A percentile compares a stretch with the other conserved stretches of the same genome.
phyloP scores from a whole-genome alignment of 2,329 filamentous ascomycete genomes.

The Niveomyces coronatus region DNA sequence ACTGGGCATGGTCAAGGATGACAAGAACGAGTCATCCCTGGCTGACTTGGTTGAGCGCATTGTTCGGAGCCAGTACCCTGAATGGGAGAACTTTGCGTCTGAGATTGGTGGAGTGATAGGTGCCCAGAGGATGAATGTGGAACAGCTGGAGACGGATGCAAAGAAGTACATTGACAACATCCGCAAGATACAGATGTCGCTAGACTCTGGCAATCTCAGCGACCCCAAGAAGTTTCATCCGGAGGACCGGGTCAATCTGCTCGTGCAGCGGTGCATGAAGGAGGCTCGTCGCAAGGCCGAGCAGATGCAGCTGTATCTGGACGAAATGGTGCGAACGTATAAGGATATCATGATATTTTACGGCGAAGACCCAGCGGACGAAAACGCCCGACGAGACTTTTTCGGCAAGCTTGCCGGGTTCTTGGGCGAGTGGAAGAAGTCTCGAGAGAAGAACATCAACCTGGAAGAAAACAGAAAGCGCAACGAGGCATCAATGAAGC shows the following conservation, averaged over 20 bases:
- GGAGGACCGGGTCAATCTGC: constrained; percentile 84
- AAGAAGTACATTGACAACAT: constrained; percentile 92
- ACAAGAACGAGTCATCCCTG: constrained; percentile 95
- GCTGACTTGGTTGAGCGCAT: constrained; percentile 94
- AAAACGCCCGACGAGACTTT: constrained; percentile 89
- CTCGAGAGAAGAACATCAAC: constrained; percentile 78
- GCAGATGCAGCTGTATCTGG: constrained; percentile 86
- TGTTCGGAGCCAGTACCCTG: constrained; percentile 89
- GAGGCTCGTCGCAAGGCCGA: constrained; percentile 92
- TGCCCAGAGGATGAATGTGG: constrained; percentile 87
- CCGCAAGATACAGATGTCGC: constrained; percentile 81
- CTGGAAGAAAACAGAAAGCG: constrained; percentile 74
- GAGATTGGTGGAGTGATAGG: constrained; percentile 74
- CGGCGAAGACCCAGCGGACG: constrained; percentile 84
- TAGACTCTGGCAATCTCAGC: constrained; percentile 88
- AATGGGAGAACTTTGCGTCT: constrained; percentile 81
- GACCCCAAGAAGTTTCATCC: constrained; percentile 98
- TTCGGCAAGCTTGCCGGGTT: constrained; percentile 89
- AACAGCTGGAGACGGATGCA: constrained; percentile 78
- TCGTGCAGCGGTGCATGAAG: constrained; percentile 92
- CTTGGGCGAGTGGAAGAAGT: constrained; percentile 91
- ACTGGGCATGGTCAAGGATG: constrained; percentile 95
- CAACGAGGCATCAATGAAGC: constrained; percentile 86
- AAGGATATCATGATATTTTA: constrained; percentile 96
- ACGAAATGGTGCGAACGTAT: constrained; percentile 84